Evolutionary conservation across 2,329 filamentous ascomycete species (phyloP).

Genomic region (Penicillium psychrosexuale): DNA sequence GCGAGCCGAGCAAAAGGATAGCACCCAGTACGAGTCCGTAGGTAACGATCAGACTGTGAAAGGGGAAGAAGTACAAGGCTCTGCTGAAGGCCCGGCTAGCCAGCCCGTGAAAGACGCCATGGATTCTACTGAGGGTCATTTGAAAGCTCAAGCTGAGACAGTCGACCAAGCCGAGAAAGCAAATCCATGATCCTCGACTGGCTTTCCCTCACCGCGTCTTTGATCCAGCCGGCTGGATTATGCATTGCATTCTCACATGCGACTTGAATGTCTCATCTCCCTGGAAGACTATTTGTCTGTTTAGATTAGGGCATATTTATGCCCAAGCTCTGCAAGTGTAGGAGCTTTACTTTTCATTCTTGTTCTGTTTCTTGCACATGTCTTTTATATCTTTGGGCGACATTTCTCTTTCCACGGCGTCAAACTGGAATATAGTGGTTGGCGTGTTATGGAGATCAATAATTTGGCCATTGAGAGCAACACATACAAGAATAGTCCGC

Average conservation of each 20-base stretch:
- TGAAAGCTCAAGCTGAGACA: not conserved
- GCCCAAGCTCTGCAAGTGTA: not conserved
- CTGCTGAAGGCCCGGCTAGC: constrained; percentile 23
- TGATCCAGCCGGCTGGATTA: constrained; percentile 1
- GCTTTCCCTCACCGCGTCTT: not conserved
- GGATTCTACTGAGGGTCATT: constrained; percentile 4
- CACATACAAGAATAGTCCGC: not conserved
- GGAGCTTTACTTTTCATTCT: constrained; percentile 1
- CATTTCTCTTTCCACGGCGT: constrained; percentile 6
- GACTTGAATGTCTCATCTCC: not conserved
- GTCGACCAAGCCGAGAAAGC: not conserved
- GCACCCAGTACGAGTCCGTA: constrained; percentile 62
- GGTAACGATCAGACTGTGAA: constrained; percentile 18
- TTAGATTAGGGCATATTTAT: not conserved
- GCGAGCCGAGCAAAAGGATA: constrained; percentile 68
- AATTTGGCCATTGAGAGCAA: constrained; percentile 7
- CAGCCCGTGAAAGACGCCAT: constrained; percentile 18
- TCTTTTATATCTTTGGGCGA: constrained; percentile 6
- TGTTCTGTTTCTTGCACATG: constrained; percentile 10
- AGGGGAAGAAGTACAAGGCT: constrained; percentile 17
- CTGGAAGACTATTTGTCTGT: not conserved
- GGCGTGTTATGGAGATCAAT: constrained; percentile 14
- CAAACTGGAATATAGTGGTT: constrained; percentile 16
- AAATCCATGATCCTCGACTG: not conserved
- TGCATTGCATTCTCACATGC: not conserved